Conservation (phyloP, 1,284 basidiomycete genomes). For the Hemileia vastatrix region DNA sequence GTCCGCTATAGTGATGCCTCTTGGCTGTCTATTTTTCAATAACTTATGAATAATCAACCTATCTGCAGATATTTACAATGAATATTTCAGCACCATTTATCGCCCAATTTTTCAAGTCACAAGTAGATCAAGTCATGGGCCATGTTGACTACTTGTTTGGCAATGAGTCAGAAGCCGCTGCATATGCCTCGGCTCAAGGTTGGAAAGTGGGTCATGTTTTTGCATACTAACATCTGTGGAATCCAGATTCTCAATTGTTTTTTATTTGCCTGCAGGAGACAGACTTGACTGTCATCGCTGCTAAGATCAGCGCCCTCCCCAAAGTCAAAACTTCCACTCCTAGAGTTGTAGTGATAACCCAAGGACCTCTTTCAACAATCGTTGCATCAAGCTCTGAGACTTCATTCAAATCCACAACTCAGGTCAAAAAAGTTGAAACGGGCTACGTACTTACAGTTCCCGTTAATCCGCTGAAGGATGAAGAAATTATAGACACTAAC, state of each 20-base stretch:
- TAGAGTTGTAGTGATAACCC: constrained; percentile 82
- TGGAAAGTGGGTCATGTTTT: constrained; percentile 47
- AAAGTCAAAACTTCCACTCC: constrained; percentile 60
- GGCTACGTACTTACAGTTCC: constrained; percentile 46
- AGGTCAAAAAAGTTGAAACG: constrained; percentile 1
- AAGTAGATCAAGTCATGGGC: constrained; percentile 68
- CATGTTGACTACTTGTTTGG: constrained; percentile 80
- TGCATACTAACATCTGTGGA: constrained; percentile 39
- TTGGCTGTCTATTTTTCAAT: background rate
- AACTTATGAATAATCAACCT: background rate
- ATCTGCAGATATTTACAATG: constrained; percentile 62
- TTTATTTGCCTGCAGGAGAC: constrained; percentile 47
- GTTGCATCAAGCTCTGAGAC: constrained; percentile 59
- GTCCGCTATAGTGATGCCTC: constrained; percentile 3
- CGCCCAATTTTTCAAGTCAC: constrained; percentile 78
- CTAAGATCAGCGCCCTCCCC: constrained; percentile 58
- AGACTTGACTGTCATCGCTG: constrained; percentile 61
- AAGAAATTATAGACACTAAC: constrained; percentile 90
- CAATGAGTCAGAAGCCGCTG: constrained; percentile 87
- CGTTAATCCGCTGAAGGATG: constrained; percentile 57
- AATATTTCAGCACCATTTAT: constrained; percentile 99
- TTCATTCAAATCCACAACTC: constrained; percentile 42
- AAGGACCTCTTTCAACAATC: constrained; percentile 72
- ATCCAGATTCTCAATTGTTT: background rate
- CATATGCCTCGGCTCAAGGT: constrained; percentile 63